Percentiles rank a stretch among this genome's conserved stretches.
These are phyloP conservation scores for Heliosperma pusillum DNA, from an alignment of 148 eudicot genomes.

Conservation along the genomic window DNA sequence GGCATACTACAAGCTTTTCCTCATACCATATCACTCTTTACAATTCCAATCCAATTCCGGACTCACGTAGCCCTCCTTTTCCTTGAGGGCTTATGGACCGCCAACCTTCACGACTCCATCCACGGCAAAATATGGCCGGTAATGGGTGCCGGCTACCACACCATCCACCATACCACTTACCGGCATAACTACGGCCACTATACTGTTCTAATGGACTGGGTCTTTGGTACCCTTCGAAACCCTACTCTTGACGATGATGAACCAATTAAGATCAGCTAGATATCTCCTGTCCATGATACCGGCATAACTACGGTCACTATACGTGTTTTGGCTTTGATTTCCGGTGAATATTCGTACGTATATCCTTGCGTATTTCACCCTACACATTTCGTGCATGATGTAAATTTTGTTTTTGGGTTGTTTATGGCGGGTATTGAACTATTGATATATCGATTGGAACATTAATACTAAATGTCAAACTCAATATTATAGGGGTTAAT, in stretches of 20 bases:
- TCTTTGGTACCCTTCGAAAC: slow-evolving; percentile 77
- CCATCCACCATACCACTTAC: slow-evolving; percentile 87
- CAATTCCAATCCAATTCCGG: slow-evolving; percentile 64
- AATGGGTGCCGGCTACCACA: slow-evolving; percentile 98
- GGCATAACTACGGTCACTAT: too few species aligned
- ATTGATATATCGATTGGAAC: neutral
- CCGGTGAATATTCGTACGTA: too few species aligned
- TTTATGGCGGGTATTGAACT: neutral
- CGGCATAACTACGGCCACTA: slow-evolving; percentile 92
- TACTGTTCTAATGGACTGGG: slow-evolving; percentile 92
- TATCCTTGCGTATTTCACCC: neutral
- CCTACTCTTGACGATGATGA: slow-evolving; percentile 49
- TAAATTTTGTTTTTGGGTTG: slow-evolving; percentile 21
- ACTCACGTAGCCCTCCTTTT: slow-evolving; percentile 59
- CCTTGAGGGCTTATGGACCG: slow-evolving; percentile 79
- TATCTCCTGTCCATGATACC: too few species aligned
- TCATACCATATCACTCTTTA: slow-evolving; percentile 61
- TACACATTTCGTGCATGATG: neutral
- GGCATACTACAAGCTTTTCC: slow-evolving; percentile 87
- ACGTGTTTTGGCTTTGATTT: too few species aligned
- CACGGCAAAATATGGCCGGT: slow-evolving; percentile 82
- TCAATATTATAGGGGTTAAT: neutral
- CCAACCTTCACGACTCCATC: slow-evolving; percentile 88
- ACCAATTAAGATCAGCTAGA: slow-evolving; percentile 37
- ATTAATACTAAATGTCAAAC: neutral